Conservation (phyloP, 75 land plant species). For the Cryptomeria japonica region DNA sequence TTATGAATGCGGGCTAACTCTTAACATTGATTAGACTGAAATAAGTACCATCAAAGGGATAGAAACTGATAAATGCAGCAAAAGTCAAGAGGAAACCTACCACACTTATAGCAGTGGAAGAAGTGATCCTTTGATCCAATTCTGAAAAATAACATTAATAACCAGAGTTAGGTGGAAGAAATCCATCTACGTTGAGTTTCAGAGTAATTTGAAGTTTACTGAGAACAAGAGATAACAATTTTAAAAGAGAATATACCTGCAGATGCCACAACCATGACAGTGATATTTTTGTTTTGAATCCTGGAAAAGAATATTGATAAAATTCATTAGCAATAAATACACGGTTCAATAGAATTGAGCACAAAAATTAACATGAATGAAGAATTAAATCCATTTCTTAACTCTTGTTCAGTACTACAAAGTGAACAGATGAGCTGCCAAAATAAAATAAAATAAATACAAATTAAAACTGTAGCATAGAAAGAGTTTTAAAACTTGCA, state of each 20-base stretch:
- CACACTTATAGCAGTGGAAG: constrained; percentile 84
- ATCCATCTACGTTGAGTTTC: not conserved
- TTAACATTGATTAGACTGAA: too few relatives aligned
- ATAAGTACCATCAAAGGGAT: not conserved
- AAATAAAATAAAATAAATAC: not conserved
- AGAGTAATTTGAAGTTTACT: not conserved
- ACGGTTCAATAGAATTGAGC: not conserved
- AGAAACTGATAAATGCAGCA: not conserved
- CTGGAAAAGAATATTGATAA: constrained; percentile 30
- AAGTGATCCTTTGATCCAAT: constrained; percentile 83
- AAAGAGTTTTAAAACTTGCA: not conserved
- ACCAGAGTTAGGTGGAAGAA: not conserved
- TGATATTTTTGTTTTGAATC: constrained; percentile 80
- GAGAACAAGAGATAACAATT: too few relatives aligned
- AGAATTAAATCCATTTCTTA: constrained; percentile 26
- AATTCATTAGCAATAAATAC: not conserved
- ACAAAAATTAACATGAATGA: not conserved
- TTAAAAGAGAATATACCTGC: constrained; percentile 47
- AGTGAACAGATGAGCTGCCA: constrained; percentile 82
- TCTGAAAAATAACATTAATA: constrained; percentile 32
- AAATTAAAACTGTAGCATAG: not conserved
- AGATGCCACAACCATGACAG: constrained; percentile 91
- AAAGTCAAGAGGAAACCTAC: constrained; percentile 21
- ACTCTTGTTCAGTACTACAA: constrained; percentile 84
- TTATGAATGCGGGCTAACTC: too few relatives aligned